Conservation (phyloP, 1,284 basidiomycete genomes). For the Neolentinus lepideus region DNA sequence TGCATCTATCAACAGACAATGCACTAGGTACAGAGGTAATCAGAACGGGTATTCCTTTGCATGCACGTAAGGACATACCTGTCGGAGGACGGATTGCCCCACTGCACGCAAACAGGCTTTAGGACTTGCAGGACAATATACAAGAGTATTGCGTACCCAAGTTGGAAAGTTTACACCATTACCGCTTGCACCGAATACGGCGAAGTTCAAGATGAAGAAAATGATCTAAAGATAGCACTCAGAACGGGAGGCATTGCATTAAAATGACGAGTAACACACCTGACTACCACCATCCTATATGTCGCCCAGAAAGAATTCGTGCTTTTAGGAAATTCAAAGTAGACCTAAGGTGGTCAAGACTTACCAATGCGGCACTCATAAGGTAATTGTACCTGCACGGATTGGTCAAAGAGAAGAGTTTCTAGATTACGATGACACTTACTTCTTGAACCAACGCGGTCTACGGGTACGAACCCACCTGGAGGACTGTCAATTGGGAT, state of each 20-base stretch:
- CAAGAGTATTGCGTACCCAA: not conserved
- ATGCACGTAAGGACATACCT: not conserved
- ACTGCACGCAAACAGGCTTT: not conserved
- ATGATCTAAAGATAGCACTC: slow-evolving; percentile 3
- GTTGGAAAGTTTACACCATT: not conserved
- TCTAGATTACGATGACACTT: slow-evolving; percentile 27
- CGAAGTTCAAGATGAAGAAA: slow-evolving; percentile 20
- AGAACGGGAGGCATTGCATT: not conserved
- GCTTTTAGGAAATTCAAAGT: not conserved
- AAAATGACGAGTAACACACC: not conserved
- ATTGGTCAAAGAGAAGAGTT: not conserved
- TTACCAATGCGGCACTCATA: slow-evolving; percentile 15
- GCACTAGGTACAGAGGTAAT: not conserved
- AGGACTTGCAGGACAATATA: not conserved
- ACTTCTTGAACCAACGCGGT: slow-evolving; percentile 24
- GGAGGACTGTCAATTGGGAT: not conserved
- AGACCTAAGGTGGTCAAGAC: not conserved
- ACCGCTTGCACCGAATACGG: slow-evolving; percentile 8
- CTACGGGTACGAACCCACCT: slow-evolving; percentile 17
- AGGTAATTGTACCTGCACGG: slow-evolving; percentile 16
- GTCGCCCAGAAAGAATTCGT: too few species aligned
- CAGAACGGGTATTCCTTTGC: not conserved
- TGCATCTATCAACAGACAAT: not conserved
- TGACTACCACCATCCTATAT: slow-evolving; percentile 19
- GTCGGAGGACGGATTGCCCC: not conserved